phyloP scores from a whole-genome alignment of 768 basidiomycete genomes.

The Asterophora lycoperdoides region DNA sequence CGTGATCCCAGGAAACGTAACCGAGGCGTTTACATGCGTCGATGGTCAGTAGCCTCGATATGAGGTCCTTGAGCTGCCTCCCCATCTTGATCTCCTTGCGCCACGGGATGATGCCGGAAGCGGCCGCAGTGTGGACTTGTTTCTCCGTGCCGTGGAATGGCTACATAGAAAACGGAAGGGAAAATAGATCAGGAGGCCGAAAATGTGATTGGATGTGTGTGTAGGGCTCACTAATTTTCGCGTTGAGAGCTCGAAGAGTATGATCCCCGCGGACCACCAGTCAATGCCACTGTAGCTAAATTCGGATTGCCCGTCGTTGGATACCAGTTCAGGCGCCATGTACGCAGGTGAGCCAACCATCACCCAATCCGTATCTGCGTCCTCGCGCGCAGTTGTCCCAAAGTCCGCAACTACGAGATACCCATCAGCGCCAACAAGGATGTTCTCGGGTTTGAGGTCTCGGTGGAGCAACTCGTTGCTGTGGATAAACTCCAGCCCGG shows the following conservation, averaged over 20 bases:
- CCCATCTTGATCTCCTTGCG: slow-evolving; percentile 33
- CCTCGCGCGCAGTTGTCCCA: slow-evolving; percentile 32
- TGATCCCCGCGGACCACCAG: slow-evolving; percentile 52
- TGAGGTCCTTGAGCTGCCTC: slow-evolving; percentile 37
- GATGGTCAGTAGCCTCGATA: slow-evolving; percentile 36
- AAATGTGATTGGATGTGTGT: neutral
- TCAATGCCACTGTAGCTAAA: slow-evolving; percentile 35
- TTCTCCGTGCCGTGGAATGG: slow-evolving; percentile 18
- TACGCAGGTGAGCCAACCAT: slow-evolving; percentile 43
- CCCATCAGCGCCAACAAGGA: slow-evolving; percentile 52
- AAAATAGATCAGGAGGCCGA: too few relatives aligned
- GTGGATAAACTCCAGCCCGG: slow-evolving; percentile 46
- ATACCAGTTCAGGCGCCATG: slow-evolving; percentile 44
- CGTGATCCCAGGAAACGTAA: slow-evolving; percentile 25
- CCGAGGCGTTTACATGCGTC: slow-evolving; percentile 39
- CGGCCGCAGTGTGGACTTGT: slow-evolving; percentile 24
- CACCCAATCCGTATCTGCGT: slow-evolving; percentile 25
- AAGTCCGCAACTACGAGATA: slow-evolving; percentile 54
- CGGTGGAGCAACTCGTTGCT: slow-evolving; percentile 42
- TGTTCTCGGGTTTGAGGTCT: slow-evolving; percentile 56
- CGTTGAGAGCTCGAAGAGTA: slow-evolving; percentile 51
- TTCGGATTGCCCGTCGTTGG: slow-evolving; percentile 11
- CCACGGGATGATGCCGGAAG: slow-evolving; percentile 33
- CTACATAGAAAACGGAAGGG: slow-evolving; percentile 2
- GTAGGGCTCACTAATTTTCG: slow-evolving; percentile 26